Evolutionary conservation across 164 flowering plant genomes (phyloP).

Genomic region (Buxus sempervirens): DNA sequence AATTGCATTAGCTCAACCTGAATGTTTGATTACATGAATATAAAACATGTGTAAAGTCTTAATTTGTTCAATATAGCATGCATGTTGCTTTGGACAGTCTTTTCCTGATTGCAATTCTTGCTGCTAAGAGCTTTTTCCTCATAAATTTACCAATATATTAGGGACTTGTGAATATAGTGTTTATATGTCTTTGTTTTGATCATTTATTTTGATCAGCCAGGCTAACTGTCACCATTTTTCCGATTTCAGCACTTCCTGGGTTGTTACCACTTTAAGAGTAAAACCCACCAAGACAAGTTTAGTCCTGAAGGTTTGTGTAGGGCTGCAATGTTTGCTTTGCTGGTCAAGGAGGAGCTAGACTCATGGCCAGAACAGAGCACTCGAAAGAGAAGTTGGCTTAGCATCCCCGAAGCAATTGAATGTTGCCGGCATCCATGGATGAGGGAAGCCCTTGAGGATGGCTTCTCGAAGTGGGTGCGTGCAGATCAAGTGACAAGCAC

Average conservation of each 20-base stretch:
- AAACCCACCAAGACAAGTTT: conserved; percentile 62
- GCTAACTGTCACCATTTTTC: not conserved
- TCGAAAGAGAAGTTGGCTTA: conserved; percentile 54
- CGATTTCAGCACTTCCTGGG: conserved; percentile 50
- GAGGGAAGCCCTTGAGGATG: conserved; percentile 49
- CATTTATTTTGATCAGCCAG: not conserved
- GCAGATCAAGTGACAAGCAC: conserved; percentile 17
- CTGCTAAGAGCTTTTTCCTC: not conserved
- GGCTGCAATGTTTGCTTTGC: conserved; percentile 67
- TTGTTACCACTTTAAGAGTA: conserved; percentile 57
- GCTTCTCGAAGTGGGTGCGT: conserved; percentile 47
- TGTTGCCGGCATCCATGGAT: conserved; percentile 64
- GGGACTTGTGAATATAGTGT: not conserved
- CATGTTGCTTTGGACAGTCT: not conserved
- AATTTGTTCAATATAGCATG: not conserved
- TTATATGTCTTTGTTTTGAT: not conserved
- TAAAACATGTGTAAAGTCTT: no score
- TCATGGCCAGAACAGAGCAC: conserved; percentile 70
- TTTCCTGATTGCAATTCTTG: not conserved
- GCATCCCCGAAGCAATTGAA: conserved; percentile 50
- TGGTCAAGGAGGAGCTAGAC: conserved; percentile 58
- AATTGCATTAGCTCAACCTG: no score
- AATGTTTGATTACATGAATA: no score
- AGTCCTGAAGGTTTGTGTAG: conserved; percentile 62
- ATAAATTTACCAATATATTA: no score